These are phyloP conservation scores for Lobulomyces angularis DNA, from an alignment of 192 early-diverging fungal species.

Conservation along the genomic window DNA sequence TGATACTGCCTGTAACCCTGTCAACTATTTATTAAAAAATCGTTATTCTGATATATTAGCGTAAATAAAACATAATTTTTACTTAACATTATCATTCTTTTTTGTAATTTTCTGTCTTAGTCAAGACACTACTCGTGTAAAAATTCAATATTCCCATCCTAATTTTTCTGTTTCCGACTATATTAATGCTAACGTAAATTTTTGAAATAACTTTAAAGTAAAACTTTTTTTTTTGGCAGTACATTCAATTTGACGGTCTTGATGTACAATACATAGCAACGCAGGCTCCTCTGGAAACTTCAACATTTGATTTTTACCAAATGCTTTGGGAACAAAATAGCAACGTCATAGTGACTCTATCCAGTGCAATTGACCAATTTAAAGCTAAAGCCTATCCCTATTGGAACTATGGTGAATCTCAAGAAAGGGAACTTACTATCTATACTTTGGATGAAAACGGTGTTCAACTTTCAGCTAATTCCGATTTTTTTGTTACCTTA, in stretches of 20 bases:
- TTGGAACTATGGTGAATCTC: conserved; percentile 41
- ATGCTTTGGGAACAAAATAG: conserved; percentile 63
- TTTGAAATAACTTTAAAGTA: too few relatives aligned
- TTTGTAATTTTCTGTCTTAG: too few relatives aligned
- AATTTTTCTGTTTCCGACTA: too few relatives aligned
- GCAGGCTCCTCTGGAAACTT: conserved; percentile 67
- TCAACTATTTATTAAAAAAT: too few relatives aligned
- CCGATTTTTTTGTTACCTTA: background rate
- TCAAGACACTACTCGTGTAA: too few relatives aligned
- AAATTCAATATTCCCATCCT: too few relatives aligned
- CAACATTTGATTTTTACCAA: conserved; percentile 67
- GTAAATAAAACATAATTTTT: too few relatives aligned
- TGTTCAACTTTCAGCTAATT: background rate
- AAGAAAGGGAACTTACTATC: conserved; percentile 7
- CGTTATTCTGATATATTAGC: too few relatives aligned
- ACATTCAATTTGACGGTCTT: conserved; percentile 3
- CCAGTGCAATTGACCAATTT: conserved; percentile 47
- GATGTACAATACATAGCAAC: conserved; percentile 60
- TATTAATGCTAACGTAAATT: too few relatives aligned
- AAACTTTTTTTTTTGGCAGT: background rate
- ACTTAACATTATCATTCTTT: too few relatives aligned
- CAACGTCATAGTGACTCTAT: conserved; percentile 67
- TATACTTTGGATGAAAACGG: conserved; percentile 1
- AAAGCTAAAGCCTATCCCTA: conserved; percentile 58
- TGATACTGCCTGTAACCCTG: too few relatives aligned